phyloP scores from a whole-genome alignment of 768 basidiomycete species.

The Hypholoma sublateritium region DNA sequence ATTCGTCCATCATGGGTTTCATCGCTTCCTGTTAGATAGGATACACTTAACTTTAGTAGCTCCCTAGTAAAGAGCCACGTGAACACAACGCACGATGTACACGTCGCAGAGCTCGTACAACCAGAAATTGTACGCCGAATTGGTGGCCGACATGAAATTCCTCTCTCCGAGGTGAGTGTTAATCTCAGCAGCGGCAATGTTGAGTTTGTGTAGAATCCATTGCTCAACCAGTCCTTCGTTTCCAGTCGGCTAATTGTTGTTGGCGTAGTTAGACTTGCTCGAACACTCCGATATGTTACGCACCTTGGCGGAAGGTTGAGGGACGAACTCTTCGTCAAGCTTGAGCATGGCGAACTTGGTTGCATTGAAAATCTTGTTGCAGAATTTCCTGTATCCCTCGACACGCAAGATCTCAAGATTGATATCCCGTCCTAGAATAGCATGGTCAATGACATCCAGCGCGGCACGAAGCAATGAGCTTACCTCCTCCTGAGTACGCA shows the following conservation, averaged over 20 bases:
- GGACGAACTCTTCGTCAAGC: conserved; percentile 81
- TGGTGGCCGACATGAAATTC: conserved; percentile 93
- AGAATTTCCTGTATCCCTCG: conserved; percentile 99
- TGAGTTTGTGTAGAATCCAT: conserved; percentile 95
- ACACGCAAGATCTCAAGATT: conserved; percentile 95
- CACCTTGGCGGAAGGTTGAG: conserved; percentile 69
- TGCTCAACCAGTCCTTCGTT: conserved; percentile 89
- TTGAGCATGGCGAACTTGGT: conserved; percentile 99
- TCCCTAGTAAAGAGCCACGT: background rate
- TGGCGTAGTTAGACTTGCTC: background rate
- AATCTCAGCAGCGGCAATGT: conserved; percentile 73
- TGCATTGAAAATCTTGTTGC: conserved; percentile 99
- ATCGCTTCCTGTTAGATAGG: conserved; percentile 80
- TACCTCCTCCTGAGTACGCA: conserved; percentile 90
- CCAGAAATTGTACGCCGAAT: conserved; percentile 90
- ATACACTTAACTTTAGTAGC: background rate
- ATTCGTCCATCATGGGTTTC: conserved; percentile 94
- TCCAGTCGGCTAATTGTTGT: conserved; percentile 69
- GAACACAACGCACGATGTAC: conserved; percentile 71
- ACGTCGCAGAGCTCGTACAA: conserved; percentile 99
- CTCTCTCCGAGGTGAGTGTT: conserved; percentile 75
- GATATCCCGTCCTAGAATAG: conserved; percentile 85
- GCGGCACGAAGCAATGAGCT: background rate
- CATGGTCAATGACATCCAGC: background rate
- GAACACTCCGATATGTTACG: background rate